A percentile compares a stretch with the other conserved stretches of the same genome.
phyloP scores from a whole-genome alignment of 805 yeast species.

The Metschnikowia anglica region DNA sequence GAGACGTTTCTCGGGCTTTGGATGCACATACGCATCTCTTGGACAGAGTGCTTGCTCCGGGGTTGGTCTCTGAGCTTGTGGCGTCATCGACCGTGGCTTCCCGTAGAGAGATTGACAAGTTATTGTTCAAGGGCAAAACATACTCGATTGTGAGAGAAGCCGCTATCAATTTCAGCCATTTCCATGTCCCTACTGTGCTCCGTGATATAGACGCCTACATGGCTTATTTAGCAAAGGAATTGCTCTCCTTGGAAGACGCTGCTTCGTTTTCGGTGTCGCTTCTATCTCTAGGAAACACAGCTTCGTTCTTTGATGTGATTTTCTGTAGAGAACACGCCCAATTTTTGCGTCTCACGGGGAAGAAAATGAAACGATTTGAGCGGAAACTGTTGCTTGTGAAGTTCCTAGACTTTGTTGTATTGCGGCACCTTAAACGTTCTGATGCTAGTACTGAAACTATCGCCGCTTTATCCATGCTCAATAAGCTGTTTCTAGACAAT shows the following conservation, averaged over 20 bases:
- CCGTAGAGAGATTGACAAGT: constrained; percentile 35
- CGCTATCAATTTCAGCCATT: constrained; percentile 11
- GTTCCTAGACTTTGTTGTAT: constrained; percentile 16
- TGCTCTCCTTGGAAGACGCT: constrained; percentile 18
- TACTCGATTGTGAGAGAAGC: constrained; percentile 29
- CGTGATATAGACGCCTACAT: constrained; percentile 23
- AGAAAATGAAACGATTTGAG: constrained; percentile 28
- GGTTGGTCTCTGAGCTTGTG: constrained; percentile 17
- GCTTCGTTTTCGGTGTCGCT: constrained; percentile 25
- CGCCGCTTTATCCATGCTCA: constrained; percentile 21
- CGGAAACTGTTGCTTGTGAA: constrained; percentile 22
- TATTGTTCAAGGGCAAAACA: constrained; percentile 36
- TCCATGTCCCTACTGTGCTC: constrained; percentile 16
- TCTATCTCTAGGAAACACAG: constrained; percentile 22
- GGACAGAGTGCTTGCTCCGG: constrained; percentile 18
- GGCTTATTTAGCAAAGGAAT: constrained; percentile 20
- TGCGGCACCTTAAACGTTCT: constrained; percentile 13
- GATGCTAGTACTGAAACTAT: constrained; percentile 7
- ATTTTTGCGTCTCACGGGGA: constrained; percentile 9
- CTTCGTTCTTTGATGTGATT: constrained; percentile 25
- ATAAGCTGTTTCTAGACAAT: constrained; percentile 17
- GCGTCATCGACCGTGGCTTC: constrained; percentile 12
- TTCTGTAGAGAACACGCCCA: constrained; percentile 17
- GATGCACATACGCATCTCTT: constrained; percentile 18
- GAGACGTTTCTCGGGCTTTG: constrained; percentile 4